These are phyloP conservation scores for Piper betle DNA, from an alignment of 164 flowering plant genomes.

Conservation along the genomic window DNA sequence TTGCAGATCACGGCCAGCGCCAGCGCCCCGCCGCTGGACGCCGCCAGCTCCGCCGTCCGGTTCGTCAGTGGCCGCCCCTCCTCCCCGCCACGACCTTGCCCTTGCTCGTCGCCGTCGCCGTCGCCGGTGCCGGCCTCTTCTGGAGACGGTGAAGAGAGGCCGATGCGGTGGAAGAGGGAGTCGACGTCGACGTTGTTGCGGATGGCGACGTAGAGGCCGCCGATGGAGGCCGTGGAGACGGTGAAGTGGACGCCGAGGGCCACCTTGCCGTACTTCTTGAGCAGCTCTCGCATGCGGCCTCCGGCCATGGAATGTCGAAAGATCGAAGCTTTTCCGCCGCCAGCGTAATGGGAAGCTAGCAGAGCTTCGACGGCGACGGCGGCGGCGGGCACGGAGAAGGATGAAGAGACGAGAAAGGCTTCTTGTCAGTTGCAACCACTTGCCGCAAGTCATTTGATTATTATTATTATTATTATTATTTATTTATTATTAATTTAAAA, in stretches of 20 bases:
- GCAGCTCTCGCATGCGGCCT: conserved; percentile 29
- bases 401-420: too few relatives aligned
- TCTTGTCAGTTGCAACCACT: too few relatives aligned
- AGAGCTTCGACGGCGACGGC: too few relatives aligned
- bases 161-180: conserved; percentile 42
- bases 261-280: conserved; percentile 89
- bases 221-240: conserved; percentile 64
- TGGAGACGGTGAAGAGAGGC: conserved; percentile 28
- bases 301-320: background rate
- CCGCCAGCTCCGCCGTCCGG: conserved; percentile 64
- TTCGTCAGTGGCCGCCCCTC: conserved; percentile 15
- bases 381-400: too few relatives aligned
- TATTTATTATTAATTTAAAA: too few relatives aligned
- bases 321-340: too few relatives aligned
- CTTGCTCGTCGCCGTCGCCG: conserved; percentile 2
- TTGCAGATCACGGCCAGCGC: conserved; percentile 73
- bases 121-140: background rate
- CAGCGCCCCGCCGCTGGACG: conserved; percentile 74
- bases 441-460: too few relatives aligned
- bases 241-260: conserved; percentile 75
- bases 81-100: background rate
- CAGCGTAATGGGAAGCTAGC: too few relatives aligned
- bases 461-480: too few relatives aligned
- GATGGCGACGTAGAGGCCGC: conserved; percentile 78
- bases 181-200: conserved; percentile 91